Evolutionary conservation across 2,329 filamentous ascomycete species (phyloP).

Genomic region (Penicillium occitanis): DNA sequence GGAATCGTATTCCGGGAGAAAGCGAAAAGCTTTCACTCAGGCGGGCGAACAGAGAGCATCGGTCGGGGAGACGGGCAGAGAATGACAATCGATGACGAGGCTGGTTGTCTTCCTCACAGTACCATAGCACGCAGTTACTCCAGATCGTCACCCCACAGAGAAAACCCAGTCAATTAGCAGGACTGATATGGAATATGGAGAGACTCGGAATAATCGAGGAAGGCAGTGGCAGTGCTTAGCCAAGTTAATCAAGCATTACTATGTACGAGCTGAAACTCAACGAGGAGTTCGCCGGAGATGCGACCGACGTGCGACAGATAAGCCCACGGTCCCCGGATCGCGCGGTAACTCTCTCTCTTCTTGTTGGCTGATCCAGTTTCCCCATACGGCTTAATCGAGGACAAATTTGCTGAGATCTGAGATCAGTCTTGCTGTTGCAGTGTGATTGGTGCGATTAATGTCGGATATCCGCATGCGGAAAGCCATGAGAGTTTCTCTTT

Average conservation of each 20-base stretch:
- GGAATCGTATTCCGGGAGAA: background rate
- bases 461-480: background rate
- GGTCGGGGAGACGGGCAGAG: background rate
- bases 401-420: background rate
- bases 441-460: background rate
- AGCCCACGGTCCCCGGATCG: background rate
- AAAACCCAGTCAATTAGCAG: too few species aligned
- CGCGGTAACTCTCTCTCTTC: background rate
- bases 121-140: too few species aligned
- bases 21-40: background rate
- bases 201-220: background rate
- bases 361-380: conserved; percentile 1
- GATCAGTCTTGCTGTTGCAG: background rate
- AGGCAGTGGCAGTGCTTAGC: background rate
- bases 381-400: background rate
- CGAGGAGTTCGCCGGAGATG: background rate
- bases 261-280: background rate
- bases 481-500: background rate
- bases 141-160: too few species aligned
- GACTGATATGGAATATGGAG: too few species aligned
- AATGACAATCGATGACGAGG: too few species aligned
- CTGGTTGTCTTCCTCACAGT: too few species aligned
- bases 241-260: too few species aligned
- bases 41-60: background rate
- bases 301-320: background rate